Evolutionary conservation across 2,329 filamentous ascomycete species (phyloP).

Genomic region (Arthrinium puccinioides): DNA sequence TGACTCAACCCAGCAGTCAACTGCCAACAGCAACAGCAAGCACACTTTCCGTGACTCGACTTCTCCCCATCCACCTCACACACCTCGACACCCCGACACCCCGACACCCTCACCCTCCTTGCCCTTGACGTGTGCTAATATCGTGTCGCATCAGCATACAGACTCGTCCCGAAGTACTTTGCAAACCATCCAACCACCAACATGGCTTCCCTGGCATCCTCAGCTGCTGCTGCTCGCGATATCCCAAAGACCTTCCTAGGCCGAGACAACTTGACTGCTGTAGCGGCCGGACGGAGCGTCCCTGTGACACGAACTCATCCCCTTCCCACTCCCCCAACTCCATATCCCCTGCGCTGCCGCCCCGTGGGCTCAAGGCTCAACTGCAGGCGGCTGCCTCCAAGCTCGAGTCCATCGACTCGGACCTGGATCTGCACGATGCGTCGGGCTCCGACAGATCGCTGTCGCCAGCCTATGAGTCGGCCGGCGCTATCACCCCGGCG

Average conservation of each 20-base stretch:
- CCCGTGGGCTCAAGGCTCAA: slow-evolving; percentile 69
- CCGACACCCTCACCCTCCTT: not conserved
- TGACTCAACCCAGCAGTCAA: slow-evolving; percentile 8
- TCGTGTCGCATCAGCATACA: slow-evolving; percentile 21
- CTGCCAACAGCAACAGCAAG: no score
- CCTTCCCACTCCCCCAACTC: slow-evolving; percentile 89
- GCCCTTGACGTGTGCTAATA: slow-evolving; percentile 18
- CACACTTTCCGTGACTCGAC: slow-evolving; percentile 1
- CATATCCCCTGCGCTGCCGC: slow-evolving; percentile 80
- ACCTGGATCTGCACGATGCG: slow-evolving; percentile 75
- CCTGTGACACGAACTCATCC: slow-evolving; percentile 55
- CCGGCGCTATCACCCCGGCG: slow-evolving; percentile 74
- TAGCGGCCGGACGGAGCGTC: slow-evolving; percentile 56
- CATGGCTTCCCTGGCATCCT: slow-evolving; percentile 55
- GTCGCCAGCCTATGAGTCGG: slow-evolving; percentile 56
- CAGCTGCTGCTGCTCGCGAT: slow-evolving; percentile 55
- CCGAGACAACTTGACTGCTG: slow-evolving; percentile 68
- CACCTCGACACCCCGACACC: not conserved
- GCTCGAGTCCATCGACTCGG: slow-evolving; percentile 68
- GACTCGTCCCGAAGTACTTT: slow-evolving; percentile 38
- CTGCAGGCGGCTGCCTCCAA: slow-evolving; percentile 42
- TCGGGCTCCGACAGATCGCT: slow-evolving; percentile 37
- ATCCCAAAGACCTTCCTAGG: slow-evolving; percentile 52
- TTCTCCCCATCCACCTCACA: slow-evolving; percentile 11
- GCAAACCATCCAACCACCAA: slow-evolving; percentile 39